Base-by-base conservation (phyloP, 805 yeast genomes). In the Wickerhamiella spandovensis region DNA sequence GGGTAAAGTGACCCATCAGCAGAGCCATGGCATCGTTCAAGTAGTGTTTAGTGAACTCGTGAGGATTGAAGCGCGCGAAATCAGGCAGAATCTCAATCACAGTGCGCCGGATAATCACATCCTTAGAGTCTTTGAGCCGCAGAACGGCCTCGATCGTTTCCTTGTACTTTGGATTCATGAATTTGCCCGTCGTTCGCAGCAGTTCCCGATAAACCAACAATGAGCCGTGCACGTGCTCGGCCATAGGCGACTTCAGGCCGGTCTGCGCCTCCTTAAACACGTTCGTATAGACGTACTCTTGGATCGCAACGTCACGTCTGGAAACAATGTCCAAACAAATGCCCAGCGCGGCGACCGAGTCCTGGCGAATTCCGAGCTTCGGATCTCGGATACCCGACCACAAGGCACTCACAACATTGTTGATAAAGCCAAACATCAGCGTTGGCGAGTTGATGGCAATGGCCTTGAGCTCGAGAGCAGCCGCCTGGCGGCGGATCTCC, bases 361-460 rank as follows among this genome's bases (percentile, higher is more conserved):
- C 97, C 50, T 74, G 74, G 57, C 97, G 72, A 41, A 90, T 81
- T 1, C 76, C 72, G 18, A 79, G 69, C 58, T 85, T 88, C 18
- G 79, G 73, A 63, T 92, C 97, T 54, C 90, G 73, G 43, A 92
- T 68, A 0, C 94, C 95, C 39, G 80, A 73, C 96, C 97, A 90
- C 17, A 92, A 77, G 57, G 84, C 81, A 45, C 84, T 85, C 50
- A 90, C 69, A 17, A 89, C 81, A 41, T 83, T 82, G 53, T 82
- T 79, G 30, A 87, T 82, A 64, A 84, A 85, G 35, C 81, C 77
- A 61, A 84, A 84, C 48, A 90, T 70, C 51, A 88, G 69, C 8
- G 94, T 84, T 1, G 97, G 95, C 1, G 95, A 83, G 60, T 85
- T 84, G 50, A 78, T 78, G 0, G 96, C 95, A 53, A 92, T 73